Conservation (phyloP, 2,329 filamentous ascomycete species). For the Claviceps fusiformis region DNA sequence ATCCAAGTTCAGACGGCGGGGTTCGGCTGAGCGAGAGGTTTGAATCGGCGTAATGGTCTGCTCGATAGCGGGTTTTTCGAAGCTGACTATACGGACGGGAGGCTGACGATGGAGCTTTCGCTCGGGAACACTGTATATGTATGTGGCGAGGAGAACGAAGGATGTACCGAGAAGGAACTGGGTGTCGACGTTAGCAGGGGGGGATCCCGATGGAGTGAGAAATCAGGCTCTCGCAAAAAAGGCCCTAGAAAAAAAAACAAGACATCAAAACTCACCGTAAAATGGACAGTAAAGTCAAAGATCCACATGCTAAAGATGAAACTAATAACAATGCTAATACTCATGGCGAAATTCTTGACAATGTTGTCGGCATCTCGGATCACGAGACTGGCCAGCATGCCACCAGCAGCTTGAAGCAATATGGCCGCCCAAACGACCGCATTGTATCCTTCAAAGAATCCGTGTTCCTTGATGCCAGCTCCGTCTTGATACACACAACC, state of each 20-base stretch:
- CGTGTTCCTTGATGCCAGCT: conserved; percentile 64
- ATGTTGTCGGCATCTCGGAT: conserved; percentile 49
- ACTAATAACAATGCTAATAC: conserved; percentile 79
- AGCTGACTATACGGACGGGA: conserved; percentile 55
- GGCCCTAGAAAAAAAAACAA: neutral
- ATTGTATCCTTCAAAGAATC: conserved; percentile 93
- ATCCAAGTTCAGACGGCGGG: conserved; percentile 23
- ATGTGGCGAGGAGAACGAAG: conserved; percentile 69
- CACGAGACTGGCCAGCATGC: conserved; percentile 50
- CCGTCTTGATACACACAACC: conserved; percentile 84
- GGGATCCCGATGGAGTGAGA: neutral
- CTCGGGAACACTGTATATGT: conserved; percentile 64
- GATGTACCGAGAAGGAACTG: conserved; percentile 73
- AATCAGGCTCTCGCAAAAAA: neutral
- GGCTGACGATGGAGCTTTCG: conserved; percentile 41
- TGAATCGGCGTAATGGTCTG: conserved; percentile 24
- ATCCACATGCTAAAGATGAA: conserved; percentile 75
- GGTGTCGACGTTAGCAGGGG: neutral
- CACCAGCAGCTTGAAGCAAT: conserved; percentile 67
- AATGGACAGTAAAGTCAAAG: conserved; percentile 65
- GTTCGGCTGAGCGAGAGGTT: conserved; percentile 18
- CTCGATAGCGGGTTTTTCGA: conserved; percentile 60
- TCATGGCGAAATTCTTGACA: conserved; percentile 86
- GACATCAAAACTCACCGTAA: conserved; percentile 43
- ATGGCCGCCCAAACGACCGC: conserved; percentile 82